Percentiles rank a stretch among this genome's conserved stretches.
These are phyloP conservation scores for Cucumis cinereus DNA, from an alignment of 306 rosid species.

Conservation along the genomic window DNA sequence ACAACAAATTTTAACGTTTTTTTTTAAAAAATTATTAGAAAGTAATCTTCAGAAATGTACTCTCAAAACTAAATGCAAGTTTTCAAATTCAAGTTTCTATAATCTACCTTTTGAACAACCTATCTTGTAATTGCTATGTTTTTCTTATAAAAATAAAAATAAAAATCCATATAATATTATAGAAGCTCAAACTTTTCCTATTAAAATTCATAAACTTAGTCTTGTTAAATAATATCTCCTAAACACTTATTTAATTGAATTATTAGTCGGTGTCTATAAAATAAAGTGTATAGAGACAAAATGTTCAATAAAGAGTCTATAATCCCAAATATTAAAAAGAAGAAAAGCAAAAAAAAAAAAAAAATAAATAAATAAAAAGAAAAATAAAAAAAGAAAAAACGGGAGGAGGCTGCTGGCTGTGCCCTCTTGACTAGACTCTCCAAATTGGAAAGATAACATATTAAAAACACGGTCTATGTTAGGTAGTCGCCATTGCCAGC, in stretches of 20 bases:
- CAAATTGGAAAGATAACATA: slow-evolving; percentile 4
- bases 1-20: too few relatives aligned
- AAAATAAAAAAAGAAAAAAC: not conserved
- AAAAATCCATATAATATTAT: not conserved
- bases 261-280: not conserved
- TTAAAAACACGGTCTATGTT: slow-evolving; percentile 6
- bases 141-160: too few relatives aligned
- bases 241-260: not conserved
- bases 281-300: not conserved
- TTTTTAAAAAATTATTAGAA: too few relatives aligned
- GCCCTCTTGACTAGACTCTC: not conserved
- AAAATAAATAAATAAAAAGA: too few relatives aligned
- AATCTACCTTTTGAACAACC: not conserved
- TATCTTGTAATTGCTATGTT: too few relatives aligned
- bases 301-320: not conserved
- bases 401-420: not conserved
- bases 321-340: not conserved
- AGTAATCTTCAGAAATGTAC: too few relatives aligned
- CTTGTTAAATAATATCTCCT: not conserved
- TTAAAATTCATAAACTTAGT: not conserved
- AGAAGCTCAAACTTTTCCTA: not conserved
- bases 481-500: slow-evolving; percentile 29
- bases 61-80: not conserved
- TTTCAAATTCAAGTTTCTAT: not conserved
- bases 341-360: too few relatives aligned